A percentile compares a stretch with the other conserved stretches of the same genome.
These are phyloP conservation scores for Talaromyces sp. DNA, from an alignment of 2,329 filamentous ascomycete genomes.

Conservation along the genomic window DNA sequence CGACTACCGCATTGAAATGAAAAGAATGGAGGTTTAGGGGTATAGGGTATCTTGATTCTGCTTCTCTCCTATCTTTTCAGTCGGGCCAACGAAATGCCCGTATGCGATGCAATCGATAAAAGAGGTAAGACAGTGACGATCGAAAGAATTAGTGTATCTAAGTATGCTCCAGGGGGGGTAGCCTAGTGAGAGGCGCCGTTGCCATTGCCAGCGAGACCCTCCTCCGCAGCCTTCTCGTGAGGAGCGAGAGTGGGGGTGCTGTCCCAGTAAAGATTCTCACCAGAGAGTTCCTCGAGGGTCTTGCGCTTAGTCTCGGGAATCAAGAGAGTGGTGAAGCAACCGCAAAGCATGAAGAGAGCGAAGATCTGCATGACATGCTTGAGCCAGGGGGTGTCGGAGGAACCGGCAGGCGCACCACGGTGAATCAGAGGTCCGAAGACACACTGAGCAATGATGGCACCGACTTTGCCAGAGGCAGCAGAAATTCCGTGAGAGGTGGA, in stretches of 20 bases:
- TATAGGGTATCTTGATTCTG: background rate
- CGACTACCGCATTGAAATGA: background rate
- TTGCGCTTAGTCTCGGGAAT: slow-evolving; percentile 73
- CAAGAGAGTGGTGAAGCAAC: slow-evolving; percentile 65
- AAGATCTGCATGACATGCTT: slow-evolving; percentile 74
- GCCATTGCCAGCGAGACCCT: slow-evolving; percentile 10
- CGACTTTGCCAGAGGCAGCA: slow-evolving; percentile 65
- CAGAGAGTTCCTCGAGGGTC: slow-evolving; percentile 68
- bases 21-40: background rate
- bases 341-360: slow-evolving; percentile 74
- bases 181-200: slow-evolving; percentile 7
- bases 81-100: background rate
- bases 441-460: slow-evolving; percentile 64
- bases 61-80: background rate
- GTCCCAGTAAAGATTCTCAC: slow-evolving; percentile 60
- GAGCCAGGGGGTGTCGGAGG: slow-evolving; percentile 61
- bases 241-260: slow-evolving; percentile 37
- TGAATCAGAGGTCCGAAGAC: slow-evolving; percentile 63
- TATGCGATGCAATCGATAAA: background rate
- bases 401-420: slow-evolving; percentile 52
- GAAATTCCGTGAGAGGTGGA: slow-evolving; percentile 64
- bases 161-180: background rate
- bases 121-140: background rate
- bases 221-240: slow-evolving; percentile 14
- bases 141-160: background rate